Evolutionary conservation across 208 protist species (phyloP), one percentile per base, ranked within the genome.

Genomic region (Trypanosoma boissoni): DNA sequence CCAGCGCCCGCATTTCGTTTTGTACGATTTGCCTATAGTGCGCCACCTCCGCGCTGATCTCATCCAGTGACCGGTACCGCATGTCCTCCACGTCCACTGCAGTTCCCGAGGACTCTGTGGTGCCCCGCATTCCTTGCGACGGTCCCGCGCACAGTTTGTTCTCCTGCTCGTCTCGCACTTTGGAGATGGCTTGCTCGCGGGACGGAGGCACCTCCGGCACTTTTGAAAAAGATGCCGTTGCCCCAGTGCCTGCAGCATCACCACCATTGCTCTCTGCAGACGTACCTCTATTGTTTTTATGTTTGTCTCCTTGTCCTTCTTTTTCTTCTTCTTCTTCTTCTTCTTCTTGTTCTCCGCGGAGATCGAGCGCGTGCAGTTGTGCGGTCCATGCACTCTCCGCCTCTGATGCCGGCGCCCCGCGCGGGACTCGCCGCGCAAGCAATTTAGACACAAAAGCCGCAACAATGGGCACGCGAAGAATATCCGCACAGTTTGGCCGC

Each of bases 401-500:
- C 7, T 49, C 34, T 16, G 64, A 74, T 2, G 68, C 12, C 1
- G 64, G 74, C 2, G 51, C 28, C 36, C 76, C 65, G 14, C 64
- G 28, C 12, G 70, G 68, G 16, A 65, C 58, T 23, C 74, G 76
- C 54, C 67, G 66, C 2, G 29, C 24, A 16, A 52, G 54, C 46
- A 85, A 56, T 27, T 69, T 37, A 29, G 78, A 63, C 26, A 84
- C 64, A 57, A 79, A 88, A 18, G 72, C 68, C 21, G 58, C 63
- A 44, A 94, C 70, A 5, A 69, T 65, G 10, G 83, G 83, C 43
- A 54, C 58, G 20, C 39, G 72, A 2, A 94, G 79, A 49, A 94
- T 72, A 55, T 83, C 78, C 45, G 75, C 74, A 62, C 81, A 90
- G 36, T 70, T 78, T 6, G 83, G 88, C 16, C 88, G 75, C 67